A percentile compares a stretch with the other conserved stretches of the same genome.
Conservation (phyloP, 352 stramenopile species). For the Pythium phragmitis region DNA sequence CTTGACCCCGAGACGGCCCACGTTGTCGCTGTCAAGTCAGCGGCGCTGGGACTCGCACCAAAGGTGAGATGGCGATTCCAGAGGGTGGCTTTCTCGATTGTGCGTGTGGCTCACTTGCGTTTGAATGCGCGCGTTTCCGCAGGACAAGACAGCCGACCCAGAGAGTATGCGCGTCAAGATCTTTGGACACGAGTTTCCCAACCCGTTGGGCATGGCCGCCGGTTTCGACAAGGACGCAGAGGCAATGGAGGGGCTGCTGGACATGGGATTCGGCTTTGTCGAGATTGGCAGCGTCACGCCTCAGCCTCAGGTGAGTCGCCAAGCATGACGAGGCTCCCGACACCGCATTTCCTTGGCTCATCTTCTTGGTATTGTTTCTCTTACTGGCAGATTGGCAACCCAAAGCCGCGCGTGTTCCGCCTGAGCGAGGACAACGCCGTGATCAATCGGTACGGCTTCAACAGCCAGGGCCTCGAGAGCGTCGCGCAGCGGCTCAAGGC, state of each 20-base stretch:
- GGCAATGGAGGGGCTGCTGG: conserved; percentile 91
- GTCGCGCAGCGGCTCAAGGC: conserved; percentile 69
- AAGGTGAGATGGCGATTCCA: conserved; percentile 29
- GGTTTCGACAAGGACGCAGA: conserved; percentile 98
- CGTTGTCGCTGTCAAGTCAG: conserved; percentile 74
- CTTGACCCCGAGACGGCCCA: conserved; percentile 89
- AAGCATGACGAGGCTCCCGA: background rate
- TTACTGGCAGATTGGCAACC: conserved; percentile 82
- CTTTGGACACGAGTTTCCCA: conserved; percentile 83
- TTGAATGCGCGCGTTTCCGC: conserved; percentile 5
- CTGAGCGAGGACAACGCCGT: conserved; percentile 92
- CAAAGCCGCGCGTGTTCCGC: conserved; percentile 96
- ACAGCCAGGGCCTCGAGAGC: conserved; percentile 89
- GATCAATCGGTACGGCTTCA: conserved; percentile 99
- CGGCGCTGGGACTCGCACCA: conserved; percentile 72
- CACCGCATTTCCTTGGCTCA: background rate
- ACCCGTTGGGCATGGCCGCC: conserved; percentile 94
- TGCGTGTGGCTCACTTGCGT: background rate
- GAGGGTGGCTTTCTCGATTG: background rate
- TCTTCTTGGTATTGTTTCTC: background rate
- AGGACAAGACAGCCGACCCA: conserved; percentile 44
- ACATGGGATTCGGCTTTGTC: conserved; percentile 45
- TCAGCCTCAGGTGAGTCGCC: conserved; percentile 68
- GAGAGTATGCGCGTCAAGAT: conserved; percentile 50
- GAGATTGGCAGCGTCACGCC: conserved; percentile 87